Evolutionary conservation across 352 stramenopile species (phyloP).

Genomic region (Hyaloperonospora brassicae): DNA sequence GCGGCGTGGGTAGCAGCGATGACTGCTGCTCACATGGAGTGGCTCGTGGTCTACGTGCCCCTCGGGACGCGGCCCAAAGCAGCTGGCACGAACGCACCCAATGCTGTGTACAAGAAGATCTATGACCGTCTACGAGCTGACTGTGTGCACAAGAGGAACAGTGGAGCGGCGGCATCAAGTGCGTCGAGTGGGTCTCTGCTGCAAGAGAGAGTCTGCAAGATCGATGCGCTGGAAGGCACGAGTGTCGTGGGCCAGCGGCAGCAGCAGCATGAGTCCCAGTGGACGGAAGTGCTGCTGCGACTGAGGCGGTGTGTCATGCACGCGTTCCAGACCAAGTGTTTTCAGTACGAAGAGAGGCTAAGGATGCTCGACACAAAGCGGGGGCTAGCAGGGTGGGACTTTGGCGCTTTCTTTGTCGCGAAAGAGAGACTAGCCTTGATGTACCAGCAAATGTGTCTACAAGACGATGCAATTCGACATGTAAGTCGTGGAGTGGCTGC

Average conservation of each 20-base stretch:
- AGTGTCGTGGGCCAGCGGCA: constrained; percentile 57
- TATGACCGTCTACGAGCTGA: constrained; percentile 64
- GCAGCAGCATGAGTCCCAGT: constrained; percentile 73
- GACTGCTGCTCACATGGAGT: constrained; percentile 56
- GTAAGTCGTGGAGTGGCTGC: constrained; percentile 25
- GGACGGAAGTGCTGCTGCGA: constrained; percentile 62
- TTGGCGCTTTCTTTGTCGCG: constrained; percentile 67
- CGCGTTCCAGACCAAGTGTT: constrained; percentile 68
- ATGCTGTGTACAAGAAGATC: constrained; percentile 68
- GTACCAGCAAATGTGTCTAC: constrained; percentile 79
- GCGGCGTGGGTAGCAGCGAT: constrained; percentile 63
- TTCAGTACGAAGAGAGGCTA: constrained; percentile 72
- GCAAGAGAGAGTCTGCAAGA: constrained; percentile 72
- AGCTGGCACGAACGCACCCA: constrained; percentile 26
- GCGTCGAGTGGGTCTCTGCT: constrained; percentile 11
- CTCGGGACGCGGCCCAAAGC: constrained; percentile 62
- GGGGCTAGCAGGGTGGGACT: constrained; percentile 50
- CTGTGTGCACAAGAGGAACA: constrained; percentile 42
- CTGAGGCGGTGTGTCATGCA: constrained; percentile 76
- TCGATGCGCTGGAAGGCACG: constrained; percentile 65
- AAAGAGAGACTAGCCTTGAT: constrained; percentile 76
- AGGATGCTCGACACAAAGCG: constrained; percentile 56
- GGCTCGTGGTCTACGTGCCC: constrained; percentile 80
- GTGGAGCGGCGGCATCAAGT: constrained; percentile 2
- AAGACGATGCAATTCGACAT: constrained; percentile 75